These are phyloP conservation scores for Lentinula boryana DNA, from an alignment of 768 basidiomycete genomes.

Conservation along the genomic window DNA sequence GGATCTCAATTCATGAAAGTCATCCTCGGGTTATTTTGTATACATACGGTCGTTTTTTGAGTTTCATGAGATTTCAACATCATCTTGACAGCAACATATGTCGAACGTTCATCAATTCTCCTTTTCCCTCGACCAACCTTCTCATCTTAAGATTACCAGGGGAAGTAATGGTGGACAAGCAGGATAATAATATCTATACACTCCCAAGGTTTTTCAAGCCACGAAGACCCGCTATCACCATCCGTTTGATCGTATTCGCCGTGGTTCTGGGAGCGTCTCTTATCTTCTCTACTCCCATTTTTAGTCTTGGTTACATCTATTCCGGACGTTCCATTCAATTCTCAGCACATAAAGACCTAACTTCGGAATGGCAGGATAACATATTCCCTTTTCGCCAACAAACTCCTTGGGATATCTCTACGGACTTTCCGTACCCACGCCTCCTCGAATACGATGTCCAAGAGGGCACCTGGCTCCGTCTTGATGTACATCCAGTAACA, in stretches of 20 bases:
- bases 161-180: neutral
- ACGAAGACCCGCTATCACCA: neutral
- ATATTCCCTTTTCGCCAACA: constrained; percentile 58
- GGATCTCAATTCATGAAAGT: neutral
- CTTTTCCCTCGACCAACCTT: too few relatives aligned
- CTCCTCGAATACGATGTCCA: constrained; percentile 59
- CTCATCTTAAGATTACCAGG: neutral
- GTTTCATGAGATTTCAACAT: too few relatives aligned
- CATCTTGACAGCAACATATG: too few relatives aligned
- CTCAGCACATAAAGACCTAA: too few relatives aligned
- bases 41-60: too few relatives aligned
- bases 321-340: neutral
- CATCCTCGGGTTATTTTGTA: neutral
- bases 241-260: neutral
- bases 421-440: constrained; percentile 68
- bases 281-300: neutral
- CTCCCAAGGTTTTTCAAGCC: neutral
- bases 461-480: constrained; percentile 71
- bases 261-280: neutral
- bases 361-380: constrained; percentile 18
- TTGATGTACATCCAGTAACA: constrained; percentile 64
- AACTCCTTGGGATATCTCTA: constrained; percentile 70
- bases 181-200: neutral
- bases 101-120: too few relatives aligned
- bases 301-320: neutral